phyloP scores from a whole-genome alignment of 2,329 filamentous ascomycete species.

The Lojkania enalia region DNA sequence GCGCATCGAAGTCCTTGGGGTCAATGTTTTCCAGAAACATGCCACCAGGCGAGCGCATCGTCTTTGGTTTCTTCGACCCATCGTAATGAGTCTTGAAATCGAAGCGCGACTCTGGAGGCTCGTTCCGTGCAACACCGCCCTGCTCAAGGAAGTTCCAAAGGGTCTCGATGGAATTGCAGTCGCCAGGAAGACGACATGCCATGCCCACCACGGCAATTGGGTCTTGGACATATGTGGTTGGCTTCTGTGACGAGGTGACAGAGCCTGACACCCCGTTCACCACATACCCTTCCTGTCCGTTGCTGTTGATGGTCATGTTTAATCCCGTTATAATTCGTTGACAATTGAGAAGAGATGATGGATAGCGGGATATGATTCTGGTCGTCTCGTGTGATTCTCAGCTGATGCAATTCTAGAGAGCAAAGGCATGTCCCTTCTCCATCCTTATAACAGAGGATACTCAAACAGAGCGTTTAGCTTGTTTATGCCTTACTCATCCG shows the following conservation, averaged over 20 bases:
- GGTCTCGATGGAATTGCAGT: slow-evolving; percentile 25
- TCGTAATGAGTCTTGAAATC: slow-evolving; percentile 8
- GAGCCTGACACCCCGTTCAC: not conserved
- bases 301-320: not conserved
- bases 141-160: slow-evolving; percentile 39
- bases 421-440: too few relatives aligned
- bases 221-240: not conserved
- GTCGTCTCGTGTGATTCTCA: too few relatives aligned
- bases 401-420: too few relatives aligned
- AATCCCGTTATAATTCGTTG: too few relatives aligned
- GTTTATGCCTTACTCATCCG: too few relatives aligned
- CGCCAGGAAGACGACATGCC: slow-evolving; percentile 39
- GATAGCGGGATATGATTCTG: too few relatives aligned
- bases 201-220: slow-evolving; percentile 21
- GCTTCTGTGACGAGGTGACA: not conserved
- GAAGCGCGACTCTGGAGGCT: slow-evolving; percentile 3
- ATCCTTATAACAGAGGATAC: too few relatives aligned
- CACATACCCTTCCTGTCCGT: not conserved
- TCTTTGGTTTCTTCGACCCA: not conserved
- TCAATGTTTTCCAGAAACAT: slow-evolving; percentile 17
- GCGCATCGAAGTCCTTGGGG: slow-evolving; percentile 14
- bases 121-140: slow-evolving; percentile 16
- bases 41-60: slow-evolving; percentile 6
- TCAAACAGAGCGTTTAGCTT: too few relatives aligned
- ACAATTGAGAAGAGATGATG: too few relatives aligned